Evolutionary conservation across 352 stramenopile genomes (phyloP).

Genomic region (Peronosclerospora sorghi): DNA sequence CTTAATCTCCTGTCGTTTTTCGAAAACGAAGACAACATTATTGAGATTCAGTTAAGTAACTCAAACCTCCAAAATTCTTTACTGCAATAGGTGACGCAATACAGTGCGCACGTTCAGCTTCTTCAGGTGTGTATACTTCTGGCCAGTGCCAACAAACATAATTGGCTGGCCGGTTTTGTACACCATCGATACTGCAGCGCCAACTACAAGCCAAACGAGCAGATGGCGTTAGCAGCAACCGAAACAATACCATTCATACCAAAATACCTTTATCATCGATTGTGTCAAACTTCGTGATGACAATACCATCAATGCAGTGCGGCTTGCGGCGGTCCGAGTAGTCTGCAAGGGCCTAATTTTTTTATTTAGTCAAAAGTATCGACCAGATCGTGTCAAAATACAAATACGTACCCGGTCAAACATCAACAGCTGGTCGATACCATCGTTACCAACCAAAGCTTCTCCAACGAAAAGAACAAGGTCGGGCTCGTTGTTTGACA

Average conservation of each 20-base stretch:
- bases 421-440: constrained; percentile 95
- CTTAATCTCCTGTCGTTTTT: too few relatives aligned
- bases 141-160: constrained; percentile 97
- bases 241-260: background rate
- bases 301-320: constrained; percentile 94
- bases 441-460: constrained; percentile 97
- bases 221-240: constrained; percentile 1
- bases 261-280: constrained; percentile 94
- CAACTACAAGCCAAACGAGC: constrained; percentile 56
- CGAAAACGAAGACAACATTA: too few relatives aligned
- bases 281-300: constrained; percentile 99
- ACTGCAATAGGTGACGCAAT: constrained; percentile 91
- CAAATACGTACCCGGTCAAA: constrained; percentile 81
- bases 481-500: constrained; percentile 94
- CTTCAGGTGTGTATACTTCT: constrained; percentile 99
- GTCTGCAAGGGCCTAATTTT: constrained; percentile 74
- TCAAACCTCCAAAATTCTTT: constrained; percentile 17
- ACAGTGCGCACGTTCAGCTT: constrained; percentile 94
- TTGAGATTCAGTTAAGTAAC: too few relatives aligned
- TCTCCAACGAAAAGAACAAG: constrained; percentile 98
- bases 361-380: constrained; percentile 2
- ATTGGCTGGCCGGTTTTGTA: constrained; percentile 98
- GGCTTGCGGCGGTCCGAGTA: constrained; percentile 76
- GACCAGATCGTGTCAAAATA: background rate
- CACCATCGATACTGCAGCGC: constrained; percentile 97